Evolutionary conservation across 176 grass and related monocot genomes (phyloP).

Genomic region (Canna indica): DNA sequence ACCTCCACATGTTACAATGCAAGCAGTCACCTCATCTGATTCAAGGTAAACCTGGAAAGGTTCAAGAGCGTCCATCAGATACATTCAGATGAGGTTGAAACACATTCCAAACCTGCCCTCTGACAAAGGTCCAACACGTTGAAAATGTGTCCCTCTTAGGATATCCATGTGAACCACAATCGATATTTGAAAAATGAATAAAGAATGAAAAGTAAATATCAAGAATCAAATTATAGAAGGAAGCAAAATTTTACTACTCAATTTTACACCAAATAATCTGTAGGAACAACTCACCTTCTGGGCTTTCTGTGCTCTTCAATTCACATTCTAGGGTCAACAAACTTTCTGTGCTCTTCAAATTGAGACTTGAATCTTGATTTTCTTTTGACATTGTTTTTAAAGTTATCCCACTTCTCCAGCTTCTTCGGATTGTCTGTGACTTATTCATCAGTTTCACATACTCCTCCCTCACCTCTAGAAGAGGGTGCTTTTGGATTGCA

Average conservation of each 20-base stretch:
- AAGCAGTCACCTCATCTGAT: slow-evolving; percentile 65
- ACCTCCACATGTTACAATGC: slow-evolving; percentile 92
- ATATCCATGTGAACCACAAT: slow-evolving; percentile 71
- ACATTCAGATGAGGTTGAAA: background rate
- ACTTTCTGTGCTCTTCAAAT: background rate
- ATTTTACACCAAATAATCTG: no score
- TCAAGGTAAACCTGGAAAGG: slow-evolving; percentile 59
- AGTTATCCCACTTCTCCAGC: slow-evolving; percentile 25
- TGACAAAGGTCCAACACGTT: slow-evolving; percentile 77
- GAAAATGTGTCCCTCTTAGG: slow-evolving; percentile 77
- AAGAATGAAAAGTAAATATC: no score
- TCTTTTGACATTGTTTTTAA: background rate
- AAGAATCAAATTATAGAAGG: no score
- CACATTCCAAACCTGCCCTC: slow-evolving; percentile 11
- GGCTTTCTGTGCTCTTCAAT: slow-evolving; percentile 12
- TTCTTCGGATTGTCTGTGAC: slow-evolving; percentile 40
- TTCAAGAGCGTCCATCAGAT: background rate
- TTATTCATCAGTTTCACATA: slow-evolving; percentile 57
- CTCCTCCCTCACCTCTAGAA: slow-evolving; percentile 46
- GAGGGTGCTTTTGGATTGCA: slow-evolving; percentile 37
- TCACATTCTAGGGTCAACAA: background rate
- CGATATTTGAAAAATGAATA: slow-evolving; percentile 23
- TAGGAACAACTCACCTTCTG: slow-evolving; percentile 50
- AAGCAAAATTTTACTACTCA: background rate
- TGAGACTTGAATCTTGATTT: slow-evolving; percentile 7